phyloP scores from a whole-genome alignment of 352 stramenopile genomes.

The Globisporangium lucens region DNA sequence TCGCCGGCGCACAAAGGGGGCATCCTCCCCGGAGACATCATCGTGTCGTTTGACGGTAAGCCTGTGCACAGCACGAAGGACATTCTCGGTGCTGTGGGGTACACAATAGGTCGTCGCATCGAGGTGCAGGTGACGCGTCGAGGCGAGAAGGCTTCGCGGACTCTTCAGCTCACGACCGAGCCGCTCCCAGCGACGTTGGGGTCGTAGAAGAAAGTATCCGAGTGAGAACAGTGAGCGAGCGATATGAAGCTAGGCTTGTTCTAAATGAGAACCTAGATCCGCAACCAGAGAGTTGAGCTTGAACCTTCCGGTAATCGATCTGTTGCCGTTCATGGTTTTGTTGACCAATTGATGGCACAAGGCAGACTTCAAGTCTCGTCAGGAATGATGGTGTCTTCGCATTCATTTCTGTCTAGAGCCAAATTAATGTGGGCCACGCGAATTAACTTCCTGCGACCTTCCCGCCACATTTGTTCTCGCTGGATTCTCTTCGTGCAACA shows the following conservation, averaged over 20 bases:
- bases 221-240: background rate
- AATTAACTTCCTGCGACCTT: constrained; percentile 3
- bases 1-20: constrained; percentile 81
- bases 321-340: too few species aligned
- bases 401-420: background rate
- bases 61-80: constrained; percentile 71
- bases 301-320: too few species aligned
- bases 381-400: background rate
- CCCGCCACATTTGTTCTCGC: constrained; percentile 13
- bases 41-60: constrained; percentile 76
- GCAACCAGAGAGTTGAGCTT: too few species aligned
- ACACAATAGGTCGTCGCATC: constrained; percentile 69
- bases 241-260: background rate
- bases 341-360: too few species aligned
- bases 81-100: constrained; percentile 65
- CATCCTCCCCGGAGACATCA: constrained; percentile 68
- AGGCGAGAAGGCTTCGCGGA: constrained; percentile 41
- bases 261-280: background rate
- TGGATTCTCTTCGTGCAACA: constrained; percentile 3
- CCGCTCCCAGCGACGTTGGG: constrained; percentile 42
- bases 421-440: constrained; percentile 3
- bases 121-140: constrained; percentile 61
- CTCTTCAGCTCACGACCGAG: constrained; percentile 60
- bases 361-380: too few species aligned
- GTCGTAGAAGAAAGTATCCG: background rate